phyloP scores from a whole-genome alignment of 2,329 filamentous ascomycete genomes.

The Zymoseptoria passerinii region DNA sequence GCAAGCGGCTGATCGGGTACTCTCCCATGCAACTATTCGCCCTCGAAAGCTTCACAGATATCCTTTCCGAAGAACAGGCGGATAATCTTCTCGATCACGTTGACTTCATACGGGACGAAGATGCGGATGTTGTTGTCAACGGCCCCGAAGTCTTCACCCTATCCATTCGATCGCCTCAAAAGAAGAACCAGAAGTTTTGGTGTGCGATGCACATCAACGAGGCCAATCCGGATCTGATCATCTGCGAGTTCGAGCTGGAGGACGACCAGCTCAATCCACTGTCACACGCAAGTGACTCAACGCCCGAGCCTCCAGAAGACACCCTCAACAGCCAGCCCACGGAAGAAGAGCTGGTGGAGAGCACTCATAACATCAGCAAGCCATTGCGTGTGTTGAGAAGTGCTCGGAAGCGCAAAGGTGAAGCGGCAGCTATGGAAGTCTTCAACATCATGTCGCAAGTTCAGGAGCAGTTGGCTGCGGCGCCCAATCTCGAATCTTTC shows the following conservation, averaged over 20 bases:
- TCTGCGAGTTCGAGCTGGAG: constrained; percentile 84
- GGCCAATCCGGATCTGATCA: constrained; percentile 59
- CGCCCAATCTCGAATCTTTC: constrained; percentile 61
- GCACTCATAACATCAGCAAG: constrained; percentile 65
- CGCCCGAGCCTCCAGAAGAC: constrained; percentile 59
- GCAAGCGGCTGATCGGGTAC: constrained; percentile 64
- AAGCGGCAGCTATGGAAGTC: constrained; percentile 78
- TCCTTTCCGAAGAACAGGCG: constrained; percentile 72
- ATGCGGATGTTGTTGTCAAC: constrained; percentile 63
- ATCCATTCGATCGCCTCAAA: constrained; percentile 54
- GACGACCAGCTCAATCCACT: constrained; percentile 64
- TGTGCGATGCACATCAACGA: constrained; percentile 75
- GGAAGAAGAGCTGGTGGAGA: constrained; percentile 63
- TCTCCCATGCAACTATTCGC: constrained; percentile 67
- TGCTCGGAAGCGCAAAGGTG: constrained; percentile 65
- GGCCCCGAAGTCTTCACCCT: constrained; percentile 82
- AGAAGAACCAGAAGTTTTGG: constrained; percentile 63
- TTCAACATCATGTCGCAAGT: constrained; percentile 90
- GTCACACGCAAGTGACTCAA: constrained; percentile 51
- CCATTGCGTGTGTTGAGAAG: constrained; percentile 69
- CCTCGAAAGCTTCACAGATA: constrained; percentile 69
- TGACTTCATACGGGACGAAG: constrained; percentile 79
- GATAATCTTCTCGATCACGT: constrained; percentile 80
- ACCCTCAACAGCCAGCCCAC: constrained; percentile 67
- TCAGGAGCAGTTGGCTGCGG: constrained; percentile 73